Percentiles rank a stretch among this genome's conserved stretches.
These are phyloP conservation scores for Ustilago curta DNA, from an alignment of 1,284 basidiomycete species.

Conservation along the genomic window DNA sequence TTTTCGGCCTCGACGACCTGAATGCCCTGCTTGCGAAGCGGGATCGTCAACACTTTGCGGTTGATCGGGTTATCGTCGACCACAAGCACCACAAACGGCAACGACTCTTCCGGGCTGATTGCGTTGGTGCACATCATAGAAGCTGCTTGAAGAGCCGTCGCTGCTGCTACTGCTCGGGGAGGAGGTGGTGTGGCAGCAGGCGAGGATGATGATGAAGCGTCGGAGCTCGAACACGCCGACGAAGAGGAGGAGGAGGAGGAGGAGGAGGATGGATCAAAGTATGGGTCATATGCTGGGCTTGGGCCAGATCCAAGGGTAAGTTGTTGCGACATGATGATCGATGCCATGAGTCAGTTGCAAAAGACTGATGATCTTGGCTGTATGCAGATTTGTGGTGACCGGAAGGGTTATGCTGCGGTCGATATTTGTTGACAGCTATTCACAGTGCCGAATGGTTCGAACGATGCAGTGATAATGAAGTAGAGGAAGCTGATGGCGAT, in stretches of 20 bases:
- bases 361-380: neutral
- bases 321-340: conserved; percentile 27
- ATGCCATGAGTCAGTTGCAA: conserved; percentile 7
- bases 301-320: conserved; percentile 14
- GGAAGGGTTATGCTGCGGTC: neutral
- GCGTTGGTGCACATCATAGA: conserved; percentile 22
- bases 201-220: conserved; percentile 28
- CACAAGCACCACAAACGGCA: conserved; percentile 52
- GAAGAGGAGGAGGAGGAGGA: conserved; percentile 20
- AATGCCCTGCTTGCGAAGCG: conserved; percentile 49
- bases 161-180: conserved; percentile 3
- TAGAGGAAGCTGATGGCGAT: neutral
- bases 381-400: neutral
- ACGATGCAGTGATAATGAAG: neutral
- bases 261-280: conserved; percentile 13
- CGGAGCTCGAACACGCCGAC: conserved; percentile 27
- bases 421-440: neutral
- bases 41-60: conserved; percentile 50
- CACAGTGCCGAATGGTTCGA: neutral
- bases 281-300: conserved; percentile 22
- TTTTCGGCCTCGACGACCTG: conserved; percentile 53
- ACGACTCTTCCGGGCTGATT: conserved; percentile 13
- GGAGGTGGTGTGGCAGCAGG: conserved; percentile 30
- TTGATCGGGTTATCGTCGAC: conserved; percentile 67
- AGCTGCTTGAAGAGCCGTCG: conserved; percentile 15